Percentiles rank a stretch among this genome's conserved stretches.
Evolutionary conservation across 2,329 filamentous ascomycete genomes (phyloP).

Genomic region (Phialophora verrucosa): DNA sequence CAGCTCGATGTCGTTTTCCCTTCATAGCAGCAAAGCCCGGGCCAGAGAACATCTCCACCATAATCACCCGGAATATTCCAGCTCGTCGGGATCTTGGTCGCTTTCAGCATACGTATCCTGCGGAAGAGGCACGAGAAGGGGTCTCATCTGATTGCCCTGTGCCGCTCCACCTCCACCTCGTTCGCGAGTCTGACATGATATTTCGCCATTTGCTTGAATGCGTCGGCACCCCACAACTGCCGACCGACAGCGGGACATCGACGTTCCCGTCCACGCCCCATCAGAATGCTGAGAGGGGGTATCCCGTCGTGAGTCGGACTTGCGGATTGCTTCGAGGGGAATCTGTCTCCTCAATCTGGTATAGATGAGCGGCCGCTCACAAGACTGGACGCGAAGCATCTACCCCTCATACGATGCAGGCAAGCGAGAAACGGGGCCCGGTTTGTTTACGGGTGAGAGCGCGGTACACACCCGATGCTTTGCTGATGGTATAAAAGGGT

Average conservation of each 20-base stretch:
- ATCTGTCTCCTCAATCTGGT: slow-evolving; percentile 9
- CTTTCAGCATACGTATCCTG: slow-evolving; percentile 2
- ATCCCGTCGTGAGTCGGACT: slow-evolving; percentile 6
- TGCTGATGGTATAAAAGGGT: slow-evolving; percentile 13
- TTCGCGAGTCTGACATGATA: slow-evolving; percentile 19
- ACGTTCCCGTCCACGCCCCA: not conserved
- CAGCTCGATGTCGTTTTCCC: not conserved
- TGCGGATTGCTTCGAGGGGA: slow-evolving; percentile 17
- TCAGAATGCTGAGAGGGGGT: not conserved
- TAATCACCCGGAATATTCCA: not conserved
- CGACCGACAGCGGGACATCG: slow-evolving; percentile 9
- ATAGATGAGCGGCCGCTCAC: slow-evolving; percentile 16
- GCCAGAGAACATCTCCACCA: not conserved
- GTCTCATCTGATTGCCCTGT: not conserved
- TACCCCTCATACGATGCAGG: slow-evolving; percentile 20
- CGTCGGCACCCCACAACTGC: slow-evolving; percentile 10
- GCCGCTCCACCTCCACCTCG: slow-evolving; percentile 11
- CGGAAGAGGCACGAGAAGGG: not conserved
- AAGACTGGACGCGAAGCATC: not conserved
- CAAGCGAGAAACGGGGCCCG: not conserved
- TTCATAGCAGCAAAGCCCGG: not conserved
- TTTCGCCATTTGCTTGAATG: slow-evolving; percentile 2
- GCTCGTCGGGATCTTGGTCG: not conserved
- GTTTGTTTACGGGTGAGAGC: slow-evolving; percentile 10
- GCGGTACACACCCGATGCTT: not conserved